Evolutionary conservation across 176 grass and related monocot species (phyloP).

Genomic region (Aegilops longissima): DNA sequence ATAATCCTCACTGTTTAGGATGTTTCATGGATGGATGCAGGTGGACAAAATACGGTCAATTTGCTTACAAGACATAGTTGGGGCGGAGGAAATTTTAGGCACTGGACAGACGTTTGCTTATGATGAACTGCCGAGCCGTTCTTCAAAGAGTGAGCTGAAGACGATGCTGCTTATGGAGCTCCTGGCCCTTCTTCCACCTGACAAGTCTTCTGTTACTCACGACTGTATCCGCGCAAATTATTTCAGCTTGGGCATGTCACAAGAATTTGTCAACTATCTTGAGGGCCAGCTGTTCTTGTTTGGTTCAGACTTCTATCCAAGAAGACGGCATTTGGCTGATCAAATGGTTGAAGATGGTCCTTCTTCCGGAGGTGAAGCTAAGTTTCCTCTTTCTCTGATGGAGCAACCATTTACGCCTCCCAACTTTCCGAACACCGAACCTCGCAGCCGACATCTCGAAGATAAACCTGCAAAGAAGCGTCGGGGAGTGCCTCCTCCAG

Average conservation of each 20-base stretch:
- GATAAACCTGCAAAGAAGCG: slow-evolving; percentile 22
- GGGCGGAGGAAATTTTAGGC: slow-evolving; percentile 16
- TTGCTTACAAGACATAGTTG: slow-evolving; percentile 36
- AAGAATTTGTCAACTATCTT: background rate
- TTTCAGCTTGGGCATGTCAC: slow-evolving; percentile 17
- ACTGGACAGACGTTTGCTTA: slow-evolving; percentile 15
- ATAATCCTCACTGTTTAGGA: background rate
- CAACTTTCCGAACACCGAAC: no score
- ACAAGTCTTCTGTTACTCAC: slow-evolving; percentile 7
- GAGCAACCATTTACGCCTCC: background rate
- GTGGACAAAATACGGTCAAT: slow-evolving; percentile 45
- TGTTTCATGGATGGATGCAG: slow-evolving; percentile 37
- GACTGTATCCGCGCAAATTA: slow-evolving; percentile 41
- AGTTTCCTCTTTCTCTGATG: no score
- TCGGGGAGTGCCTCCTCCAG: slow-evolving; percentile 17
- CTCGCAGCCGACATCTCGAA: background rate
- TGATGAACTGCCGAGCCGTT: background rate
- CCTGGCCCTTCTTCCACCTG: slow-evolving; percentile 29
- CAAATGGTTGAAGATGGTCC: background rate
- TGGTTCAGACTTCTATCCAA: slow-evolving; percentile 3
- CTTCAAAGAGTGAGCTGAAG: slow-evolving; percentile 25
- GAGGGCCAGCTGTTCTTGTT: background rate
- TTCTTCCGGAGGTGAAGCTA: background rate
- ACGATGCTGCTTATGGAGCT: slow-evolving; percentile 26
- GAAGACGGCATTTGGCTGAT: slow-evolving; percentile 29